These are phyloP conservation scores for Penicillium desertorum DNA, from an alignment of 495 filamentous ascomycete species.

Conservation along the genomic window DNA sequence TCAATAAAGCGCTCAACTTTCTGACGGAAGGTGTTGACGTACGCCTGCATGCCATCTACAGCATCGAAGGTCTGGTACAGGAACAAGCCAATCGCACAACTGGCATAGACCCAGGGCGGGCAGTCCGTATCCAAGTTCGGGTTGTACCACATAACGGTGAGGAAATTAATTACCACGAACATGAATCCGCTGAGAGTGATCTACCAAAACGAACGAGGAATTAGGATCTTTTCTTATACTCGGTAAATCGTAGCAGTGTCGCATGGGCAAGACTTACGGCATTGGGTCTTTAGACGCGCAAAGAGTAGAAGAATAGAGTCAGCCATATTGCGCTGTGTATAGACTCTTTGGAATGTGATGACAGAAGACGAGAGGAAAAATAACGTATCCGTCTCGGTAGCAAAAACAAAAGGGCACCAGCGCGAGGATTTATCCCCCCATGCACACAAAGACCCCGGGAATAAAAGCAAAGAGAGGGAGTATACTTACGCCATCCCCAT, in stretches of 20 bases:
- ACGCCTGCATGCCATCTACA: conserved; percentile 92
- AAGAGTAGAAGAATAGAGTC: conserved; percentile 23
- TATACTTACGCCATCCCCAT: conserved; percentile 85
- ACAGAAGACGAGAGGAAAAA: background rate
- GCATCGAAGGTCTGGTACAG: conserved; percentile 98
- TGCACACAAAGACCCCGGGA: background rate
- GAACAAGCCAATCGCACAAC: conserved; percentile 86
- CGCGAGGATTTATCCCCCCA: background rate
- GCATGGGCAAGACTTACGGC: conserved; percentile 50
- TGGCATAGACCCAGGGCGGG: conserved; percentile 90
- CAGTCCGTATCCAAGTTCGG: conserved; percentile 93
- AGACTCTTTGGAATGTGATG: background rate
- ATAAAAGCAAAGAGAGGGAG: conserved; percentile 6
- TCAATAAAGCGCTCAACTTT: conserved; percentile 23
- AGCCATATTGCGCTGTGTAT: conserved; percentile 12
- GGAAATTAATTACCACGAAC: conserved; percentile 87
- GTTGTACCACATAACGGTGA: conserved; percentile 94
- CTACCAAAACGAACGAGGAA: conserved; percentile 29
- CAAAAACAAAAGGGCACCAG: background rate
- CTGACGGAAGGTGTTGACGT: conserved; percentile 36
- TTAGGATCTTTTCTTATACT: conserved; percentile 6
- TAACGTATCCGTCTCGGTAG: background rate
- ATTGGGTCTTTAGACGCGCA: conserved; percentile 51
- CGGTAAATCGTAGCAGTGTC: conserved; percentile 9
- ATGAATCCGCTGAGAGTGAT: conserved; percentile 91